Percentiles rank a stretch among this genome's conserved stretches.
phyloP scores from a whole-genome alignment of 345 rosid species.

The Salix caprea region DNA sequence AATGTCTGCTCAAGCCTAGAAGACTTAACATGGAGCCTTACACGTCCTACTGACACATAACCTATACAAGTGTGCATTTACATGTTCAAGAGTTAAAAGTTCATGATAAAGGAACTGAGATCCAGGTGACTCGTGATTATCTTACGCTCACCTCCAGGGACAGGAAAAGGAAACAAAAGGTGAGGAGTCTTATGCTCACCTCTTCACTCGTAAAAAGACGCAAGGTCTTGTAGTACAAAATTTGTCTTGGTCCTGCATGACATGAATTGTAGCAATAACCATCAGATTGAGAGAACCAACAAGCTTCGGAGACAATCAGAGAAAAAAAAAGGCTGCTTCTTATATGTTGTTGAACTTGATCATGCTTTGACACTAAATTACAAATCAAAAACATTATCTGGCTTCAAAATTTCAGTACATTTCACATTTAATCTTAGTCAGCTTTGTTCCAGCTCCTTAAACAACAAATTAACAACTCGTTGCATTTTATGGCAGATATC shows the following conservation, averaged over 20 bases:
- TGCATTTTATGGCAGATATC: neutral
- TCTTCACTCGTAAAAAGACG: constrained; percentile 67
- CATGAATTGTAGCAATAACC: neutral
- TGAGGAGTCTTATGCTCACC: constrained; percentile 33
- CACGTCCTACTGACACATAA: neutral
- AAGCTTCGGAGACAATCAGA: neutral
- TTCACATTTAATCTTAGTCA: neutral
- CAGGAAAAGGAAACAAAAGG: neutral
- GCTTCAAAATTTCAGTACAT: neutral
- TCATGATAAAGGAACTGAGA: neutral
- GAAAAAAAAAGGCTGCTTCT: neutral
- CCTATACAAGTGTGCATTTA: neutral
- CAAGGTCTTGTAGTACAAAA: constrained; percentile 61
- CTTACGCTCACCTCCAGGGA: neutral
- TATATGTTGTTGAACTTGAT: neutral
- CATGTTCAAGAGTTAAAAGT: neutral
- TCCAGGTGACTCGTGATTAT: neutral
- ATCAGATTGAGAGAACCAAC: neutral
- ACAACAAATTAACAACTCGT: neutral
- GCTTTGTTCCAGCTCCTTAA: neutral
- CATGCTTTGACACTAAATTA: neutral
- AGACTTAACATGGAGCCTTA: neutral
- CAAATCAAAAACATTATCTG: neutral
- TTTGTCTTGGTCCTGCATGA: constrained; percentile 68
- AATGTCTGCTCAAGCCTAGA: neutral